These are phyloP conservation scores for Dichomitus squalens DNA, from an alignment of 1,284 basidiomycete species.

Conservation along the genomic window DNA sequence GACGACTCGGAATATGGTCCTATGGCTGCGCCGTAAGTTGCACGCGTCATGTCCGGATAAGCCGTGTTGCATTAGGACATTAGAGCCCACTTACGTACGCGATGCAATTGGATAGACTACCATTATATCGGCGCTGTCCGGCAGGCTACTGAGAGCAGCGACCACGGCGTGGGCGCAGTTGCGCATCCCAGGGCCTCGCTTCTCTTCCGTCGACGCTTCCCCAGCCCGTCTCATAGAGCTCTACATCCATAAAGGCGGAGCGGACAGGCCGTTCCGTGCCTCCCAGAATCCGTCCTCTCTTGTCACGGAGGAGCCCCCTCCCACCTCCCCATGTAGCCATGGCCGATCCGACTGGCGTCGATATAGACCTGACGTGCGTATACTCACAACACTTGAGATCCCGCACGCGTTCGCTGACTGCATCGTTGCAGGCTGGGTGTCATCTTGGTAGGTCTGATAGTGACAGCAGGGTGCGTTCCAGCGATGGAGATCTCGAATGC, in stretches of 20 bases:
- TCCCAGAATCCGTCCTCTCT: neutral
- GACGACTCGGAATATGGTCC: too few relatives aligned
- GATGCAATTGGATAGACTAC: too few relatives aligned
- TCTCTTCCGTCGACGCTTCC: neutral
- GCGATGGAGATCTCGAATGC: neutral
- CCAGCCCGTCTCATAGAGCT: constrained; percentile 1
- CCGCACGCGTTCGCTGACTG: neutral
- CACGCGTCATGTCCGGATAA: neutral
- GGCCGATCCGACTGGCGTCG: neutral
- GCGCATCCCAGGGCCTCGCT: neutral
- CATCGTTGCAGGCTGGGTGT: constrained; percentile 1
- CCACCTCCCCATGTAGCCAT: constrained; percentile 8
- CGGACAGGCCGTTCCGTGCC: neutral
- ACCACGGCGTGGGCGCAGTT: constrained; percentile 1
- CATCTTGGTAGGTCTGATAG: constrained; percentile 5
- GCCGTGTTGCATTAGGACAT: neutral
- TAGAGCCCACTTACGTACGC: neutral
- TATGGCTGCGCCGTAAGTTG: too few relatives aligned
- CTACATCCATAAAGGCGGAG: neutral
- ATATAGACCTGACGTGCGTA: constrained; percentile 8
- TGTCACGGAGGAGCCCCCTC: neutral
- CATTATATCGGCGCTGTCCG: neutral
- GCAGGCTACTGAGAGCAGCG: neutral
- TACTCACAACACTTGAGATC: neutral
- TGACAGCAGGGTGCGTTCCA: constrained; percentile 4